These are phyloP conservation scores for Prunus persica DNA, from an alignment of 306 rosid genomes.

Conservation along the genomic window DNA sequence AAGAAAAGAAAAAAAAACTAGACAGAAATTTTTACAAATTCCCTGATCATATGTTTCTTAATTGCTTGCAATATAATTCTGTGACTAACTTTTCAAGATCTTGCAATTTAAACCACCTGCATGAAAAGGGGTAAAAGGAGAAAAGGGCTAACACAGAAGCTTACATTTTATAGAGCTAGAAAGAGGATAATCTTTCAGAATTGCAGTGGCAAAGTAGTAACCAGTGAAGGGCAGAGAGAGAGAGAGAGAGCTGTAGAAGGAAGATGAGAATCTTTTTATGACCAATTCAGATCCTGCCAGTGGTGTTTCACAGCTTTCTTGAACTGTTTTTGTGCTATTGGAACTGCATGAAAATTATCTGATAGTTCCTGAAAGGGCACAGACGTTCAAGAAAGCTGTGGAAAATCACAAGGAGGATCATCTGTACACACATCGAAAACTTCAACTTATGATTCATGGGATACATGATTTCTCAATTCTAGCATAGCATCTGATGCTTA, in stretches of 20 bases:
- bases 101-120: background rate
- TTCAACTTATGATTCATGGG: background rate
- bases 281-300: slow-evolving; percentile 35
- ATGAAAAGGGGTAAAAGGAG: background rate
- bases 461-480: too few species aligned
- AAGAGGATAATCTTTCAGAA: background rate
- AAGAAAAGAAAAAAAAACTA: too few species aligned
- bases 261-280: background rate
- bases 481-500: background rate
- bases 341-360: slow-evolving; percentile 18
- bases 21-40: background rate
- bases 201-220: background rate
- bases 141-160: background rate
- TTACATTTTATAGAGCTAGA: background rate
- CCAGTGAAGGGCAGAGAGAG: background rate
- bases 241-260: background rate
- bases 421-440: slow-evolving; percentile 9
- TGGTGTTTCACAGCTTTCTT: slow-evolving; percentile 51
- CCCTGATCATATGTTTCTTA: background rate
- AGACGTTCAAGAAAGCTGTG: slow-evolving; percentile 77
- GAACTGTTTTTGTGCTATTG: slow-evolving; percentile 29
- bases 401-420: slow-evolving; percentile 57
- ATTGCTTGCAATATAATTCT: background rate
- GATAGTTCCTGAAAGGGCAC: slow-evolving; percentile 12
- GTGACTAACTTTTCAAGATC: background rate